phyloP scores from a whole-genome alignment of 805 yeast species.

The Candida ficus region DNA sequence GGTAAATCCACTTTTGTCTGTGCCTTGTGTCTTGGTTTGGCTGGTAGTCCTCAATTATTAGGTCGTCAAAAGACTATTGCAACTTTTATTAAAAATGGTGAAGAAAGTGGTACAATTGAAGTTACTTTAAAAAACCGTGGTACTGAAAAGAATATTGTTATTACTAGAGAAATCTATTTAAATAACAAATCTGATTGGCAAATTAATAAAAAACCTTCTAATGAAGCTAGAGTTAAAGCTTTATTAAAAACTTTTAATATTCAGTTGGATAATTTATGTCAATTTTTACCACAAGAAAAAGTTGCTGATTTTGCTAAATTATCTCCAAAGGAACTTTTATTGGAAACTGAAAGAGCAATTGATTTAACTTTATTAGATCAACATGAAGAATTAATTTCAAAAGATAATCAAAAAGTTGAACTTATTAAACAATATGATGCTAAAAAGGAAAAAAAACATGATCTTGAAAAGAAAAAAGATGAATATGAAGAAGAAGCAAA shows the following conservation, averaged over 20 bases:
- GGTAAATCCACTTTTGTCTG: conserved; percentile 93
- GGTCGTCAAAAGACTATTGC: conserved; percentile 60
- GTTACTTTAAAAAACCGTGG: conserved; percentile 30
- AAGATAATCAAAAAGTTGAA: conserved; percentile 40
- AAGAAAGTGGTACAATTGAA: conserved; percentile 30
- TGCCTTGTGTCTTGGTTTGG: conserved; percentile 85
- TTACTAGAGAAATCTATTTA: conserved; percentile 29
- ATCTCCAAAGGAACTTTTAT: conserved; percentile 65
- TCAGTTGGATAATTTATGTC: conserved; percentile 88
- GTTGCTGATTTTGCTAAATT: conserved; percentile 88
- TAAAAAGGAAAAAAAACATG: conserved; percentile 26
- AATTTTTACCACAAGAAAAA: conserved; percentile 91
- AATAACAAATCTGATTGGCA: conserved; percentile 46
- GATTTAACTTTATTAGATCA: conserved; percentile 52
- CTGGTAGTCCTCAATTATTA: conserved; percentile 68
- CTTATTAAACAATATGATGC: conserved; percentile 33
- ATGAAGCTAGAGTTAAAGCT: conserved; percentile 42
- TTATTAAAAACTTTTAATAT: conserved; percentile 52
- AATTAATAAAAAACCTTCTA: conserved; percentile 35
- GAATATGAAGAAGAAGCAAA: conserved; percentile 44
- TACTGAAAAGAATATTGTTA: conserved; percentile 31
- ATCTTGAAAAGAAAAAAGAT: conserved; percentile 30
- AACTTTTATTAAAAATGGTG: conserved; percentile 72
- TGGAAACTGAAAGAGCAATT: conserved; percentile 78
- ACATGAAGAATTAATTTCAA: conserved; percentile 51